A percentile compares a stretch with the other conserved stretches of the same genome.
Conservation (phyloP, 768 basidiomycete genomes). For the Xerocomus potaroensis region DNA sequence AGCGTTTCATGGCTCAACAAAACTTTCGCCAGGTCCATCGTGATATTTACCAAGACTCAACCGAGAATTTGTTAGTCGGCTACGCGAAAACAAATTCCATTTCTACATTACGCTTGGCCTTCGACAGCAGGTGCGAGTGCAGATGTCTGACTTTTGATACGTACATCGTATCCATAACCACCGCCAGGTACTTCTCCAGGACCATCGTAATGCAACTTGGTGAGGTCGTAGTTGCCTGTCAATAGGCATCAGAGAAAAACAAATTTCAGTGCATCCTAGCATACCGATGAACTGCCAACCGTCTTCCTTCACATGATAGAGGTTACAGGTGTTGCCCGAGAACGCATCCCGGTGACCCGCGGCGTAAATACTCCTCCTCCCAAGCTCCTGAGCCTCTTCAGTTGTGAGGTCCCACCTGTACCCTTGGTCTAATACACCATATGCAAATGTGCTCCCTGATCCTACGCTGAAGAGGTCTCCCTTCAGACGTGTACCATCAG, state of each 20-base stretch:
- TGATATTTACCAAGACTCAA: background rate
- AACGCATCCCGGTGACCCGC: conserved; percentile 96
- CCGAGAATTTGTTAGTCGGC: background rate
- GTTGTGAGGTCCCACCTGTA: conserved; percentile 91
- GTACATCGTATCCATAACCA: conserved; percentile 79
- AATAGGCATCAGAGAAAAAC: conserved; percentile 9
- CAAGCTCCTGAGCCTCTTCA: conserved; percentile 93
- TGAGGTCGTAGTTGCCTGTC: conserved; percentile 88
- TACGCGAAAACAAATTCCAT: conserved; percentile 13
- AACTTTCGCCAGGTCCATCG: background rate
- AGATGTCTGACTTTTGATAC: conserved; percentile 54
- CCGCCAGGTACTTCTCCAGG: conserved; percentile 65
- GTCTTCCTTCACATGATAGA: conserved; percentile 91
- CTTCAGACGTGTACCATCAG: conserved; percentile 91
- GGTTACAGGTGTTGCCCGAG: conserved; percentile 93
- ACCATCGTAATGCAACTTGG: conserved; percentile 88
- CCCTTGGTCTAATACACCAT: conserved; percentile 95
- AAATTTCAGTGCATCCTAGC: conserved; percentile 22
- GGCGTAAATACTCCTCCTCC: conserved; percentile 89
- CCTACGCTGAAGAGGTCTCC: conserved; percentile 99
- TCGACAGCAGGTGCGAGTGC: conserved; percentile 42
- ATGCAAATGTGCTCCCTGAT: conserved; percentile 98
- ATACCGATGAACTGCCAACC: conserved; percentile 96
- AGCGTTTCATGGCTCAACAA: conserved; percentile 28
- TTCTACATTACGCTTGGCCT: conserved; percentile 25